A percentile compares a stretch with the other conserved stretches of the same genome.
phyloP scores from a whole-genome alignment of 495 filamentous ascomycete genomes.

The Penicillium alfredii region DNA sequence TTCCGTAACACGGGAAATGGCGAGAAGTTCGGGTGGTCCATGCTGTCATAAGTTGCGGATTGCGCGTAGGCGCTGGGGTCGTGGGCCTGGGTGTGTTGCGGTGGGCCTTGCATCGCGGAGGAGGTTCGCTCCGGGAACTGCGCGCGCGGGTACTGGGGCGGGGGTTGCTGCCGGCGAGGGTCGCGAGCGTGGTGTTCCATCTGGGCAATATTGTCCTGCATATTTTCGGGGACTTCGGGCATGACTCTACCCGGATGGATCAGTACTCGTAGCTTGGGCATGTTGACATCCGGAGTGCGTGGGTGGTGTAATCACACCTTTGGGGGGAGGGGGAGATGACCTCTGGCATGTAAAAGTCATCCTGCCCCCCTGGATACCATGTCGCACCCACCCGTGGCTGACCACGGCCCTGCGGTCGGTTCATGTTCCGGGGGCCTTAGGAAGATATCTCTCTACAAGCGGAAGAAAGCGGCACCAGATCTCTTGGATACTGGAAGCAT shows the following conservation, averaged over 20 bases:
- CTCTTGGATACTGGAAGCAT: too few species aligned
- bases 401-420: constrained; percentile 40
- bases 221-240: constrained; percentile 75
- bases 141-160: constrained; percentile 32
- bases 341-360: constrained; percentile 81
- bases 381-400: constrained; percentile 66
- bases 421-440: too few species aligned
- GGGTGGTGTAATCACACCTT: constrained; percentile 52
- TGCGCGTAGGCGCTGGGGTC: constrained; percentile 37
- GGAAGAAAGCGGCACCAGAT: too few species aligned
- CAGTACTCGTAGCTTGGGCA: constrained; percentile 22
- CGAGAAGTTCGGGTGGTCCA: constrained; percentile 75
- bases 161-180: constrained; percentile 36
- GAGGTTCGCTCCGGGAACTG: constrained; percentile 41
- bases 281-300: constrained; percentile 1
- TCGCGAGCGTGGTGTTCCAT: constrained; percentile 72
- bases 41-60: constrained; percentile 37
- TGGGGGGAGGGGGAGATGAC: constrained; percentile 81
- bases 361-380: constrained; percentile 81
- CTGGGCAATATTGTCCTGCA: constrained; percentile 84
- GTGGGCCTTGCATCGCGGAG: constrained; percentile 31
- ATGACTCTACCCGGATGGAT: constrained; percentile 51
- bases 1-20: constrained; percentile 82
- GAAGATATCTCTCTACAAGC: too few species aligned
- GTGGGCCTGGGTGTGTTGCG: constrained; percentile 25